Base-by-base conservation (phyloP, 306 rosid genomes). In the Calophaca sinica region DNA sequence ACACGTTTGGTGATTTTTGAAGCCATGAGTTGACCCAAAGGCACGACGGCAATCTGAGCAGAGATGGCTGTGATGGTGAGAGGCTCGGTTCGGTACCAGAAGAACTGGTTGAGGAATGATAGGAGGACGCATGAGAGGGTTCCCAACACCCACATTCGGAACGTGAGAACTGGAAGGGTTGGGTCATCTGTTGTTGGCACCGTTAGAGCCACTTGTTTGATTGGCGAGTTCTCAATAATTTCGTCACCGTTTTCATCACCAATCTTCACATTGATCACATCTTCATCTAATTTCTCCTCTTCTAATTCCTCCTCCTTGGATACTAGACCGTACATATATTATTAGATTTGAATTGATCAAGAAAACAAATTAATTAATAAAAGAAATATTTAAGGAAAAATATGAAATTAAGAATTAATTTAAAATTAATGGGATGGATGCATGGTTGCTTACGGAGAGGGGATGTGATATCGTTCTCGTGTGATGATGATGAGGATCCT, bases 1-100 rank as follows among this genome's bases (percentile, higher is more conserved):
- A 73, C 74, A 0, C 93, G 91, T 45, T 70, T 50, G 0, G 94
- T 83, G 61, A 94, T 74, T 12, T 36, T 78, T 1, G 90, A 8
- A 0, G 98, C 98, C 98, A 94, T 94, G 7, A 94, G 84, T 52
- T 77, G 97, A 12, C 98, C 97, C 1, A 94, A 77, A 0, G 98
- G 98, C 28, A 91, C 90, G 49, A 94, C 98, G 0, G 98, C 97
- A 2, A 94, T 94, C 72, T 94, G 98, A 2, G 98, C 98, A 0
- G 98, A 94, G 50, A 94, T 94, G 28, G 96, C 88, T 0, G 98
- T 91, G 66, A 94, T 88, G 52, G 89, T 69, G 4, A 94, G 90
- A 0, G 98, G 98, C 75, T 94, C 97, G 0, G 75, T 94, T 0
- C 98, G 83, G 87, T 88, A 94, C 97, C 97, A 94, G 57, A 94